phyloP scores from a whole-genome alignment of 2,329 filamentous ascomycete species.

The Trichoderma atroviride region DNA sequence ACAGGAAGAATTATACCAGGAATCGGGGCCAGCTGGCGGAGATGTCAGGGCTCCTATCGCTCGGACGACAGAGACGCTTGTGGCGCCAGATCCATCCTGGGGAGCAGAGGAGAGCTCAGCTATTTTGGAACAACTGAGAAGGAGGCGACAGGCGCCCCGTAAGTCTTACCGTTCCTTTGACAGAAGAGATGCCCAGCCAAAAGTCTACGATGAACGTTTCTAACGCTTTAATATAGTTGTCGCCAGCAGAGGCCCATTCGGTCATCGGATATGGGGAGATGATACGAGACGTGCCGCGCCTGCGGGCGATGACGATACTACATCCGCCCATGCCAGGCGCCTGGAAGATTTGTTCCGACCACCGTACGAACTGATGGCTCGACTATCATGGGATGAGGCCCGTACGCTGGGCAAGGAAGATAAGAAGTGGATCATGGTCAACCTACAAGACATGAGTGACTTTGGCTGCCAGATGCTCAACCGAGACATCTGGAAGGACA shows the following conservation, averaged over 20 bases:
- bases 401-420: conserved; percentile 82
- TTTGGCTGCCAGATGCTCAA: conserved; percentile 96
- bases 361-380: conserved; percentile 85
- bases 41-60: conserved; percentile 87
- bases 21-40: conserved; percentile 51
- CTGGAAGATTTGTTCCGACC: conserved; percentile 92
- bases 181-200: background rate
- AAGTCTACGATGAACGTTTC: background rate
- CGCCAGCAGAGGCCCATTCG: conserved; percentile 41
- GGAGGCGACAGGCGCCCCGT: conserved; percentile 42
- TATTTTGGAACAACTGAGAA: conserved; percentile 67
- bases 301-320: conserved; percentile 51
- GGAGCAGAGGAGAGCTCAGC: conserved; percentile 55
- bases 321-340: conserved; percentile 65
- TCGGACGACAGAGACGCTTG: conserved; percentile 86
- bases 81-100: conserved; percentile 64
- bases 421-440: conserved; percentile 93
- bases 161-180: conserved; percentile 27
- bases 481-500: conserved; percentile 93
- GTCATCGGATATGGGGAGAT: conserved; percentile 43
- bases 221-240: conserved; percentile 25
- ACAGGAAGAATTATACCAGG: conserved; percentile 87
- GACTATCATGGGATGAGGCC: conserved; percentile 79
- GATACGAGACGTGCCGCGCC: conserved; percentile 30
- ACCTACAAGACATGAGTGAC: conserved; percentile 89